Conservation (phyloP, 805 yeast species). For the Saccharomycopsis olivae region DNA sequence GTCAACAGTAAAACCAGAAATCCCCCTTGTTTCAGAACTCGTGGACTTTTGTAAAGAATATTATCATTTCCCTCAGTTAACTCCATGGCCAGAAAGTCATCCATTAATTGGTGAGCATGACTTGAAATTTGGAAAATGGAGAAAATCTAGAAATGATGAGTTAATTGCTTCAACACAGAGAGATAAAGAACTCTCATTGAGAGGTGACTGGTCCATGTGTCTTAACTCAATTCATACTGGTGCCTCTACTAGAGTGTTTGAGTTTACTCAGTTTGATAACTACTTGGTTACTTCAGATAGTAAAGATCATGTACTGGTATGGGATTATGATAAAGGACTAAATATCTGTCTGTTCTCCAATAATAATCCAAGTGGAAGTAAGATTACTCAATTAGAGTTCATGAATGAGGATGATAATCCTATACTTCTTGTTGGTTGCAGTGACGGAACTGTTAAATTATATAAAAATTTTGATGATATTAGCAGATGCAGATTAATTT, state of each 20-base stretch:
- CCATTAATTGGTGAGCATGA: constrained; percentile 18
- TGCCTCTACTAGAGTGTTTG: constrained; percentile 69
- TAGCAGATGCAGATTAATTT: constrained; percentile 48
- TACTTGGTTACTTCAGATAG: constrained; percentile 74
- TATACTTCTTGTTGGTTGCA: constrained; percentile 73
- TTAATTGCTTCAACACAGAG: constrained; percentile 84
- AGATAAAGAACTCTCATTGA: constrained; percentile 71
- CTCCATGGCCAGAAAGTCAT: constrained; percentile 11
- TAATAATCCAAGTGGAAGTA: constrained; percentile 79
- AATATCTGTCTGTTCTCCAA: constrained; percentile 63
- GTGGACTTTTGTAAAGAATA: constrained; percentile 75
- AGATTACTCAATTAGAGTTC: constrained; percentile 75
- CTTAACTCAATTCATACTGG: constrained; percentile 52
- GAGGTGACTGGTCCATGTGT: constrained; percentile 76
- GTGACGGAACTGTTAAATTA: constrained; percentile 88
- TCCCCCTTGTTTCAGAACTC: constrained; percentile 53
- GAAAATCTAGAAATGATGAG: constrained; percentile 78
- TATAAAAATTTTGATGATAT: constrained; percentile 63
- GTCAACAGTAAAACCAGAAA: constrained; percentile 27
- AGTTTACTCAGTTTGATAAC: constrained; percentile 86
- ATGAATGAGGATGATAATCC: constrained; percentile 91
- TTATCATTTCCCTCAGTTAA: constrained; percentile 82
- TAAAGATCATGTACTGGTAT: constrained; percentile 69
- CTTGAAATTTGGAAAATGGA: constrained; percentile 38
- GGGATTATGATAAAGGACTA: constrained; percentile 72